A percentile compares a stretch with the other conserved stretches of the same genome.
These are phyloP conservation scores for Acacia confusa DNA, from an alignment of 306 rosid species.

Conservation along the genomic window DNA sequence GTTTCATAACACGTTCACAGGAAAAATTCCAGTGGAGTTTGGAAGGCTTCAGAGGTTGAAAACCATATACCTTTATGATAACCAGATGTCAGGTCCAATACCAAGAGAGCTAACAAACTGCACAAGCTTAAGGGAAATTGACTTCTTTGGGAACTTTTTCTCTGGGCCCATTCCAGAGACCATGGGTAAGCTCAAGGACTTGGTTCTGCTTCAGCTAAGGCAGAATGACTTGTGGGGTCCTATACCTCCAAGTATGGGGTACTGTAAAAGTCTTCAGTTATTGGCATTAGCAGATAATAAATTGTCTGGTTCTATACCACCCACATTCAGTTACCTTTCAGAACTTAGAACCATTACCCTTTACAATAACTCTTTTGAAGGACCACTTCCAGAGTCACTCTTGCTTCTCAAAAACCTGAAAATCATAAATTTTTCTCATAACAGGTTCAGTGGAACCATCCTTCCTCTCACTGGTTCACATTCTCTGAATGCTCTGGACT, in stretches of 20 bases:
- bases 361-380: constrained; percentile 93
- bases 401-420: constrained; percentile 66
- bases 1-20: constrained; percentile 71
- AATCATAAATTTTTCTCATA: constrained; percentile 86
- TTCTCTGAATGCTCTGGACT: constrained; percentile 65
- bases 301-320: constrained; percentile 80
- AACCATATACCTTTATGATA: constrained; percentile 76
- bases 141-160: constrained; percentile 88
- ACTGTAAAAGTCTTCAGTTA: constrained; percentile 70
- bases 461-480: constrained; percentile 70
- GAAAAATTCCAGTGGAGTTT: constrained; percentile 70
- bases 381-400: constrained; percentile 77
- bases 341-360: constrained; percentile 72
- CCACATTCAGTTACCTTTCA: constrained; percentile 78
- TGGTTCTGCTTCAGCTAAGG: constrained; percentile 83
- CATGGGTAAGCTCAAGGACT: constrained; percentile 74
- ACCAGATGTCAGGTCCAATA: constrained; percentile 79
- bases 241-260: constrained; percentile 88
- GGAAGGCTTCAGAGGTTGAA: constrained; percentile 67
- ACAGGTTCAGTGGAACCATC: constrained; percentile 72
- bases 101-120: constrained; percentile 85
- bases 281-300: constrained; percentile 93
- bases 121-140: constrained; percentile 66
- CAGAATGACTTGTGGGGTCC: constrained; percentile 87
- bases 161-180: constrained; percentile 77